Percentiles rank a stretch among this genome's conserved stretches.
Evolutionary conservation across 805 yeast genomes (phyloP).

Genomic region (Kockiozyma suomiensis): DNA sequence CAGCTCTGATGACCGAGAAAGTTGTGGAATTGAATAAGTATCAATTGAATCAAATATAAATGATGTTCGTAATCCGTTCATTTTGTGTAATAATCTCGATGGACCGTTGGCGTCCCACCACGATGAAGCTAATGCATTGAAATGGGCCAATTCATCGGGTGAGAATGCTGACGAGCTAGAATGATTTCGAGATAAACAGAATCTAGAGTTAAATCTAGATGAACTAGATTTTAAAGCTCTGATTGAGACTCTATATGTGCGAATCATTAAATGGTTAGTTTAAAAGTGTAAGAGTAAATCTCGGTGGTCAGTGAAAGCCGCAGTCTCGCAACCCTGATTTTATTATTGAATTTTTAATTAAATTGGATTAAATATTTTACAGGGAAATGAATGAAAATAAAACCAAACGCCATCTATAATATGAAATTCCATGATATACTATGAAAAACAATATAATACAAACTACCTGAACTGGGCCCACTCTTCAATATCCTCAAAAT

Average conservation of each 20-base stretch:
- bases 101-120: constrained; percentile 99
- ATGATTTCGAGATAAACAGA: neutral
- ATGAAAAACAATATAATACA: neutral
- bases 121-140: constrained; percentile 81
- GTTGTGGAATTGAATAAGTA: constrained; percentile 54
- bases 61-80: constrained; percentile 89
- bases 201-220: neutral
- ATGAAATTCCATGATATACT: too few species aligned
- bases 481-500: constrained; percentile 27
- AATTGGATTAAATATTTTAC: too few species aligned
- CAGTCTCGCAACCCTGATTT: too few species aligned
- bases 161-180: constrained; percentile 20
- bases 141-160: constrained; percentile 72
- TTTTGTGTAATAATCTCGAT: constrained; percentile 89
- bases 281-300: too few species aligned
- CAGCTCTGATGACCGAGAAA: constrained; percentile 72
- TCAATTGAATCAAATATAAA: constrained; percentile 69
- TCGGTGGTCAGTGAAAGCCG: too few species aligned
- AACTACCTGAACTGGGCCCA: constrained; percentile 10
- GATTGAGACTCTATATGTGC: neutral
- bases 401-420: neutral
- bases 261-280: too few species aligned
- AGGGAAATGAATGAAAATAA: neutral
- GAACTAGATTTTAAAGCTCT: too few species aligned
- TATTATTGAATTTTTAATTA: too few species aligned